phyloP scores from a whole-genome alignment of 352 stramenopile genomes.

The Phytophthora agathidicida region DNA sequence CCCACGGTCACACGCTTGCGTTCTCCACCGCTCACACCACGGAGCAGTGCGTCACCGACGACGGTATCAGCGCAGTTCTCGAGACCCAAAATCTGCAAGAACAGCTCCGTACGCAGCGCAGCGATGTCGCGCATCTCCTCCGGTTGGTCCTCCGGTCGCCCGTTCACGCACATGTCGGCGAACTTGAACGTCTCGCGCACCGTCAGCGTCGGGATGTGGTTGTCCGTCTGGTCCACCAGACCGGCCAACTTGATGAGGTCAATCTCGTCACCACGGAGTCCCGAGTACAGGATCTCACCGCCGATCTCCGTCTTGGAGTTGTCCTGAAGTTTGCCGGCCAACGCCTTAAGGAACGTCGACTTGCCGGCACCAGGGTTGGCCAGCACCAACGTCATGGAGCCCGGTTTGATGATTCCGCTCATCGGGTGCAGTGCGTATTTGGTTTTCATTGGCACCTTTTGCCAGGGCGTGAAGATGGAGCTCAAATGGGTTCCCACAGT shows the following conservation, averaged over 20 bases:
- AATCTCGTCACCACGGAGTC: constrained; percentile 40
- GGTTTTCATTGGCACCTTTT: constrained; percentile 37
- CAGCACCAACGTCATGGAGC: constrained; percentile 63
- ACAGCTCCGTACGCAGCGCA: constrained; percentile 63
- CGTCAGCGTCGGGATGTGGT: constrained; percentile 89
- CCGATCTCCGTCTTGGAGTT: constrained; percentile 27
- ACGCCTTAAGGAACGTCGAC: constrained; percentile 68
- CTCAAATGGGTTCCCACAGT: constrained; percentile 60
- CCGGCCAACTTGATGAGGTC: constrained; percentile 59
- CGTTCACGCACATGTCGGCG: constrained; percentile 87
- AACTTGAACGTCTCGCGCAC: constrained; percentile 95
- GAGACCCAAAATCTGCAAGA: constrained; percentile 83
- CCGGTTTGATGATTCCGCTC: constrained; percentile 58
- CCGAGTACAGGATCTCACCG: constrained; percentile 45
- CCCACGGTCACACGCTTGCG: constrained; percentile 89
- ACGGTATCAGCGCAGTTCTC: constrained; percentile 91
- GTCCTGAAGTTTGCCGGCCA: constrained; percentile 56
- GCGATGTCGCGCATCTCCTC: constrained; percentile 70
- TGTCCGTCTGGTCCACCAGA: constrained; percentile 73
- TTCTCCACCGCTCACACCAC: constrained; percentile 91
- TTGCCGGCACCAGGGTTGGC: constrained; percentile 66
- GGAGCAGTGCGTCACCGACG: constrained; percentile 83
- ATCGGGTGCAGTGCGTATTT: constrained; percentile 65
- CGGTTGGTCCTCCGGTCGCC: constrained; percentile 46
- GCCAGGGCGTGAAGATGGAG: constrained; percentile 53